Conservation (phyloP, 108 stramenopile species). For the Chaetoceros tenuissimus region DNA sequence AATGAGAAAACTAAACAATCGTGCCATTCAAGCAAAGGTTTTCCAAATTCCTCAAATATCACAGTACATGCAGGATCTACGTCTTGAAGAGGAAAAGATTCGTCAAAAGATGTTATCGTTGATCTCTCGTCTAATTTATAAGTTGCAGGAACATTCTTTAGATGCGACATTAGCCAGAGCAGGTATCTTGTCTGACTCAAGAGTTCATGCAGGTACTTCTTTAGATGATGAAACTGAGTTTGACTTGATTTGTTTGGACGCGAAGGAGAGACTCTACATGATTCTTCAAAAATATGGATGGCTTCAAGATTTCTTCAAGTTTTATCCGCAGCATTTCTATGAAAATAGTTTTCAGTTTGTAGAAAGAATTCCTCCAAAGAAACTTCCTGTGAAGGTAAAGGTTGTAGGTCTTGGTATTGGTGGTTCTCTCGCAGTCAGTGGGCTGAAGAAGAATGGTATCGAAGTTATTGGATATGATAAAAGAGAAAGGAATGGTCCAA, state of each 20-base stretch:
- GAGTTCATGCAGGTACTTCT: conserved; percentile 19
- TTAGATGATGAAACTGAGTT: conserved; percentile 1
- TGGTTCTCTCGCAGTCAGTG: conserved; percentile 22
- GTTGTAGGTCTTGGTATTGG: conserved; percentile 26
- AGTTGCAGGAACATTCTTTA: conserved; percentile 11
- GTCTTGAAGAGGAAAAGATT: conserved; percentile 11
- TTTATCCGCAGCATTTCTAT: conserved; percentile 24
- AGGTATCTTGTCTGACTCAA: conserved; percentile 10
- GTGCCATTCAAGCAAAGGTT: conserved; percentile 17
- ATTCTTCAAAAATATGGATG: conserved; percentile 20
- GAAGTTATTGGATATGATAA: conserved; percentile 21
- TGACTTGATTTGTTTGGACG: conserved; percentile 26
- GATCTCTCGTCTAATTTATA: conserved; percentile 9
- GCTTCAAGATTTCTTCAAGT: conserved; percentile 24
- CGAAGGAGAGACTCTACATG: conserved; percentile 25
- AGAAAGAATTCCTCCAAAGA: conserved; percentile 15
- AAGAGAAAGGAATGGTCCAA: conserved; percentile 13
- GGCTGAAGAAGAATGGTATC: conserved; percentile 19
- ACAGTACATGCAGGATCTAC: conserved; percentile 7
- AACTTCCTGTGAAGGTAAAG: conserved; percentile 21
- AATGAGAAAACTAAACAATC: conserved; percentile 10
- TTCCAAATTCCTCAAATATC: conserved; percentile 15
- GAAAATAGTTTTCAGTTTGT: conserved; percentile 30
- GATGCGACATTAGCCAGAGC: conserved; percentile 17
- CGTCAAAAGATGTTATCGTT: conserved; percentile 2